Percentiles rank a stretch among this genome's conserved stretches.
phyloP scores from a whole-genome alignment of 2,329 filamentous ascomycete species.

The Sclerotinia nivalis region DNA sequence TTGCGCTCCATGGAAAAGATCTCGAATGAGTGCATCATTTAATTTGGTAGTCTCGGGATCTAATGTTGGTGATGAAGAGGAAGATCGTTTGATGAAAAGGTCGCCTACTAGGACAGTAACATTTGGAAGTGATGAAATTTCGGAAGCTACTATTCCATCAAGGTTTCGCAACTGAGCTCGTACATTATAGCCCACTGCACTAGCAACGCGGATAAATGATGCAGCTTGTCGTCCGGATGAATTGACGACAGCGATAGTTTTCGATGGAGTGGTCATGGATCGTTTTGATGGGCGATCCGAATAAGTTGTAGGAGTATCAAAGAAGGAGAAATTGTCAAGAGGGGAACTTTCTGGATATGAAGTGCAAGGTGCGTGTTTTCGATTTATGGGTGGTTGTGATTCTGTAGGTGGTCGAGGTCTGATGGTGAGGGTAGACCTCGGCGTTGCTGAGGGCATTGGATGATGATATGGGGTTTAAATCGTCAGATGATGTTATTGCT shows the following conservation, averaged over 20 bases:
- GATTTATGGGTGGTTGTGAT: slow-evolving; percentile 30
- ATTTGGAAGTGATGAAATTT: slow-evolving; percentile 79
- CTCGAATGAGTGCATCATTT: slow-evolving; percentile 69
- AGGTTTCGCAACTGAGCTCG: slow-evolving; percentile 87
- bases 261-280: slow-evolving; percentile 39
- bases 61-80: slow-evolving; percentile 58
- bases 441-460: slow-evolving; percentile 39
- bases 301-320: slow-evolving; percentile 25
- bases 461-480: neutral
- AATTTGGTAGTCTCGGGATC: slow-evolving; percentile 64
- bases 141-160: slow-evolving; percentile 83
- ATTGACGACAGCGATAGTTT: slow-evolving; percentile 89
- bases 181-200: slow-evolving; percentile 89
- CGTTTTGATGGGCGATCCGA: slow-evolving; percentile 38
- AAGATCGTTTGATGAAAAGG: slow-evolving; percentile 50
- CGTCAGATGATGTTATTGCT: neutral
- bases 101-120: slow-evolving; percentile 66
- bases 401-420: slow-evolving; percentile 32
- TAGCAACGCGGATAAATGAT: slow-evolving; percentile 90
- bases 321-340: slow-evolving; percentile 26
- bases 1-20: slow-evolving; percentile 80
- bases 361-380: slow-evolving; percentile 38
- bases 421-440: slow-evolving; percentile 36
- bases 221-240: slow-evolving; percentile 94
- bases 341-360: slow-evolving; percentile 34